A percentile compares a stretch with the other conserved stretches of the same genome.
phyloP scores from a whole-genome alignment of 169 alveolate species.

The Cryptosporidium ubiquitum region DNA sequence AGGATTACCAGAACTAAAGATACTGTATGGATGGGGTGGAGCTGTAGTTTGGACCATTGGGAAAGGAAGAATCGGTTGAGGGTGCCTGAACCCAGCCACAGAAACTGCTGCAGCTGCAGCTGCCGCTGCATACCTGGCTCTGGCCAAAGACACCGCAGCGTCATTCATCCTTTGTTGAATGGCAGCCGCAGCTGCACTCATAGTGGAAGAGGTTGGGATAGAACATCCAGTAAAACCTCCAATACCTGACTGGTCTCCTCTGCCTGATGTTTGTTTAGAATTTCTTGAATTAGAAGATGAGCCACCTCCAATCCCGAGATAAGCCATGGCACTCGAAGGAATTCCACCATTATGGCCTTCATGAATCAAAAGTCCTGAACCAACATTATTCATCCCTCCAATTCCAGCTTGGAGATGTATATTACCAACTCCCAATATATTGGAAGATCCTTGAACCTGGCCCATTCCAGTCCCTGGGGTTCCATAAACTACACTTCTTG shows the following conservation, averaged over 20 bases:
- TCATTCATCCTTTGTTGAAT: conserved; percentile 73
- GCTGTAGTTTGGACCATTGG: conserved; percentile 23
- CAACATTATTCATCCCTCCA: not conserved
- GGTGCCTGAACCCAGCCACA: conserved; percentile 68
- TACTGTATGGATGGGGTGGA: conserved; percentile 33
- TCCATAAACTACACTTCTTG: conserved; percentile 47
- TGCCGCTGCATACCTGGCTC: conserved; percentile 73
- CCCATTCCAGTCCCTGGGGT: conserved; percentile 1
- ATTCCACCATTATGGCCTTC: not conserved
- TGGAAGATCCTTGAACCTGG: conserved; percentile 1
- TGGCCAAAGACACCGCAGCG: conserved; percentile 62
- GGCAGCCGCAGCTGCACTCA: conserved; percentile 69
- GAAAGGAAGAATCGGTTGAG: conserved; percentile 63
- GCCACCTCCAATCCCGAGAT: not conserved
- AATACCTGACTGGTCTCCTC: not conserved
- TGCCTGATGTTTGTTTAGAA: not conserved
- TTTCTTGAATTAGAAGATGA: not conserved
- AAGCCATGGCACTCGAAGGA: not conserved
- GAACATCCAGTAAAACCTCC: conserved; percentile 26
- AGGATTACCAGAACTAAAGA: conserved; percentile 11
- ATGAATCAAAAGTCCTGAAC: not conserved
- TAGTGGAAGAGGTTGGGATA: conserved; percentile 47
- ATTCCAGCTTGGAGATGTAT: not conserved
- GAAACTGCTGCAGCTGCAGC: conserved; percentile 71
- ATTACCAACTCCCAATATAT: not conserved